Percentiles rank a stretch among this genome's conserved stretches.
phyloP scores from a whole-genome alignment of 2,329 filamentous ascomycete species.

The Trichoderma oligosporum region DNA sequence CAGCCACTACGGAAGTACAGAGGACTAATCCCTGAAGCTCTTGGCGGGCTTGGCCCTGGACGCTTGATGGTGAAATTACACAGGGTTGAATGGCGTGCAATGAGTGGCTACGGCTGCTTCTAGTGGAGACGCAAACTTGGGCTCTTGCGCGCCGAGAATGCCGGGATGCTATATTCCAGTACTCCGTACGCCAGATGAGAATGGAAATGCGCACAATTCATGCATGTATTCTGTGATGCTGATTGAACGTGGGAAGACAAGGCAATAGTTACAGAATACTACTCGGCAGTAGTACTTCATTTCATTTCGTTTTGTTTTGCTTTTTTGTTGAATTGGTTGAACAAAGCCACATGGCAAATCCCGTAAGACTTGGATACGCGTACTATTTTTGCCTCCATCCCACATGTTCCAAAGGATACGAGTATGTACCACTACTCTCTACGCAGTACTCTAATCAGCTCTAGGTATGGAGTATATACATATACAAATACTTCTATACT shows the following conservation, averaged over 20 bases:
- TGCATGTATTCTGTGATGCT: neutral
- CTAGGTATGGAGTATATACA: no score
- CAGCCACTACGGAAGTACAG: conserved; percentile 22
- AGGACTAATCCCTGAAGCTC: conserved; percentile 21
- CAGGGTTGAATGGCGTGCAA: conserved; percentile 1
- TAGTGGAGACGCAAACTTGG: conserved; percentile 10
- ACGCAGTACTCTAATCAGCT: no score
- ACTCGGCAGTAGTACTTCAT: neutral
- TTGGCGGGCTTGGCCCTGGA: conserved; percentile 14
- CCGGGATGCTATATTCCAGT: no score
- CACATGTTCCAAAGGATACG: neutral
- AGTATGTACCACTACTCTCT: neutral
- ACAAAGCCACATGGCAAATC: conserved; percentile 3
- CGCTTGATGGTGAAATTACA: conserved; percentile 21
- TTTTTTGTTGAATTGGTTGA: neutral
- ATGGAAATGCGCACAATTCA: conserved; percentile 10
- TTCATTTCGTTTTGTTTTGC: neutral
- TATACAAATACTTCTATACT: neutral
- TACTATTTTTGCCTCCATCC: neutral
- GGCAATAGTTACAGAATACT: no score
- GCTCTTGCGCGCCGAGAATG: conserved; percentile 8
- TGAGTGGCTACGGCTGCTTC: conserved; percentile 16
- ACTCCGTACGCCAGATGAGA: no score
- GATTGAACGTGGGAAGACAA: neutral
- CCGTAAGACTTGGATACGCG: neutral